Evolutionary conservation across 2,329 filamentous ascomycete genomes (phyloP), one percentile per base, ranked within the genome.

Genomic region (Penicillium sp.): DNA sequence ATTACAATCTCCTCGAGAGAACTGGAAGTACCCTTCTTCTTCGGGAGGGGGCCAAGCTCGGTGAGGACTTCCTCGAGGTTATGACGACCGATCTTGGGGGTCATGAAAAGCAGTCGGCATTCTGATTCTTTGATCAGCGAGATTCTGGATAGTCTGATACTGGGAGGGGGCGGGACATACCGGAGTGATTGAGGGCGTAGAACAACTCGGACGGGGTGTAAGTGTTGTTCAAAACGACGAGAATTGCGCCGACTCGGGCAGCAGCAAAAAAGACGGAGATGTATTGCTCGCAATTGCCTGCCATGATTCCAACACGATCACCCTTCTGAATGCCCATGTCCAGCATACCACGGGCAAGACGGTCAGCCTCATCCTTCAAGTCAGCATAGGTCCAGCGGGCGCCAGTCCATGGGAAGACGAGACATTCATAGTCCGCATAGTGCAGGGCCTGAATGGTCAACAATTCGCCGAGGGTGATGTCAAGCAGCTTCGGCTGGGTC

Each of bases 211-310:
- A 83, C 2, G 86, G 81, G 1, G 89, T 92, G 69, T 92, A 92
- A 0, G 89, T 92, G 74, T 91, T 92, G 75, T 92, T 92, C 61
- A 92, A 77, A 40, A 92, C 90, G 24, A 92, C 89, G 48, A 92
- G 77, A 42, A 88, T 85, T 43, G 83, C 86, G 9, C 87, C 87
- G 16, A 89, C 56, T 43, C 84, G 80, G 36, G 86, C 85, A 10
- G 85, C 87, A 3, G 87, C 88, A 61, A 91, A 91, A 77, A 91
- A 90, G 14, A 91, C 81, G 2, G 87, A 81, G 26, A 89, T 73
- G 55, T 79, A 83, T 60, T 83, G 78, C 56, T 83, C 80, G 60
- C 81, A 82, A 59, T 84, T 83, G 4, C 82, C 77, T 60, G 88
- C 88, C 86, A 91, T 90, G 60, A 92, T 87, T 26, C 85, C 89